These are phyloP conservation scores for Penicillium occitanis DNA, from an alignment of 2,329 filamentous ascomycete species.

Conservation along the genomic window DNA sequence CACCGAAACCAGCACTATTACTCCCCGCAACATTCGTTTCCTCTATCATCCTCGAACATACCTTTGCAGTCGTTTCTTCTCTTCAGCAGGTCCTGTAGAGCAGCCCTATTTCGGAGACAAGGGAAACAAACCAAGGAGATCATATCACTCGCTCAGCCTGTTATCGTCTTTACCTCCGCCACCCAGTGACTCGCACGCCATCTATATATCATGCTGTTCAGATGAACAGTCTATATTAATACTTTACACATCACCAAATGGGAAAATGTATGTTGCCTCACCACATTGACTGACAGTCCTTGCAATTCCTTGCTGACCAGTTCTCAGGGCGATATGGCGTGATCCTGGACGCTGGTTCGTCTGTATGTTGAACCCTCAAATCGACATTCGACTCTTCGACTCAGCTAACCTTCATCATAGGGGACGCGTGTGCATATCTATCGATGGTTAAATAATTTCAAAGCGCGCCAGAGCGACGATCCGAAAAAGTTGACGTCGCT, in stretches of 20 bases:
- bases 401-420: constrained; percentile 29
- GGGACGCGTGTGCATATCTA: constrained; percentile 95
- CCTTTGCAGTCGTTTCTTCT: neutral
- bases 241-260: constrained; percentile 34
- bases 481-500: constrained; percentile 64
- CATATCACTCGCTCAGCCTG: neutral
- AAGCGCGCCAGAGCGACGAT: constrained; percentile 62
- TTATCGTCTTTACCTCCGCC: neutral
- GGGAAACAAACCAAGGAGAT: neutral
- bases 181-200: neutral
- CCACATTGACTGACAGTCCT: no score
- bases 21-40: constrained; percentile 4
- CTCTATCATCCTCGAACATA: neutral
- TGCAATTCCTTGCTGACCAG: constrained; percentile 6
- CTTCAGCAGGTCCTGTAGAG: neutral
- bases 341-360: constrained; percentile 95
- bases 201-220: constrained; percentile 33
- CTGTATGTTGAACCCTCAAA: constrained; percentile 49
- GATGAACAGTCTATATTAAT: constrained; percentile 22
- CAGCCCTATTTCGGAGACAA: neutral
- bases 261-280: constrained; percentile 41
- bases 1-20: neutral
- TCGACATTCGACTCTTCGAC: neutral
- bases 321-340: constrained; percentile 73
- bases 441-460: constrained; percentile 78